These are phyloP conservation scores for Suzukiozyma palmioleophila DNA, from an alignment of 1,139 yeast genomes.

Conservation along the genomic window DNA sequence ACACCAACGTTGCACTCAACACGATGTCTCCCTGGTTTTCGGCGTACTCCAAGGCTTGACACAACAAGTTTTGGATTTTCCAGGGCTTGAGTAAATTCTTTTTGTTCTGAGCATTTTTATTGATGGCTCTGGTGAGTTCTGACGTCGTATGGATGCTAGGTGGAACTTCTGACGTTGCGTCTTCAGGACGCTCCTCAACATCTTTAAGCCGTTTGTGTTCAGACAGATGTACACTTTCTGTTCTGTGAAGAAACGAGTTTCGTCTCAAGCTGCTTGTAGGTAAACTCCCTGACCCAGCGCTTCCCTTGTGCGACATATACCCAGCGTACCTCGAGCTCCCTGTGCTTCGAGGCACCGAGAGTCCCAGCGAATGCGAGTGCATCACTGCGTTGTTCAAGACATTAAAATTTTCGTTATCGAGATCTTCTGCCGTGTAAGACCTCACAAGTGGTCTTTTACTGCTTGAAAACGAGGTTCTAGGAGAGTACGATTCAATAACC, in stretches of 20 bases:
- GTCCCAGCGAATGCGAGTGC: constrained; percentile 5
- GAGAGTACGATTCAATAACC: background rate
- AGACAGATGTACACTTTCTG: constrained; percentile 4
- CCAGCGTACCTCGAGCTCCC: constrained; percentile 3
- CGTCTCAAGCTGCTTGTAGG: background rate
- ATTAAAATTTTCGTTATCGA: constrained; percentile 35
- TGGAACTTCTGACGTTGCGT: constrained; percentile 4
- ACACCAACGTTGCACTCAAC: constrained; percentile 55
- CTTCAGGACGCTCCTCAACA: constrained; percentile 11
- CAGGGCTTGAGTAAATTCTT: constrained; percentile 21
- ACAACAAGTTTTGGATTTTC: constrained; percentile 27
- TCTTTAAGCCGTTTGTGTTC: constrained; percentile 7
- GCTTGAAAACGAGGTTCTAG: background rate
- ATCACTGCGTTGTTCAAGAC: constrained; percentile 32
- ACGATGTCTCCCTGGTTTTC: constrained; percentile 62
- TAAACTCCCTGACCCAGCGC: background rate
- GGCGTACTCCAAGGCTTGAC: constrained; percentile 50
- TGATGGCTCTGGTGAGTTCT: constrained; percentile 24
- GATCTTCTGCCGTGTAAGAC: constrained; percentile 18
- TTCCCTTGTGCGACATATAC: background rate
- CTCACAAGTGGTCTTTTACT: background rate
- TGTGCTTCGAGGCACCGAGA: constrained; percentile 1
- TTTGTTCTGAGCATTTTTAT: constrained; percentile 23
- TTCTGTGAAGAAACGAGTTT: constrained; percentile 1
- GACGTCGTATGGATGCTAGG: constrained; percentile 15